Conservation (phyloP, 2,329 filamentous ascomycete species). For the Acarospora socialis region DNA sequence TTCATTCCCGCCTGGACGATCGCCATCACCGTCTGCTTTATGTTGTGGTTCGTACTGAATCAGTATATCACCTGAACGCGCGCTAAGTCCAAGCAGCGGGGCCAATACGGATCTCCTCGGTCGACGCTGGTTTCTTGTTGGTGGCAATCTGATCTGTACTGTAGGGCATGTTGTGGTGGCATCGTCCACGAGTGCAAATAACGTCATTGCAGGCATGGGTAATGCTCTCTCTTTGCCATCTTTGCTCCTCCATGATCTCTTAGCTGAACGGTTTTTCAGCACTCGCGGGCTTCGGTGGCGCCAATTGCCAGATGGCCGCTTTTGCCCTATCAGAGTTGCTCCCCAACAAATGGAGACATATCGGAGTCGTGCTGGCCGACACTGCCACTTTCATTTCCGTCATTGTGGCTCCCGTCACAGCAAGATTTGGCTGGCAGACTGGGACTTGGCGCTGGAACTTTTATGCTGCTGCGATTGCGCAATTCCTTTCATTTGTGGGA, state of each 20-base stretch:
- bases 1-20: conserved; percentile 24
- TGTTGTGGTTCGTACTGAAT: conserved; percentile 21
- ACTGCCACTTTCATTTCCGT: conserved; percentile 31
- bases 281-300: conserved; percentile 33
- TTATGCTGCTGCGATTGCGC: conserved; percentile 29
- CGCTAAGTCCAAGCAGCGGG: conserved; percentile 15
- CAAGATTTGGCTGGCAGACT: conserved; percentile 26
- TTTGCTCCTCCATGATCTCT: no score
- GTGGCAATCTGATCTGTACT: conserved; percentile 28
- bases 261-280: no score
- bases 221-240: no score
- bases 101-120: conserved; percentile 36
- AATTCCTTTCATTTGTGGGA: conserved; percentile 31
- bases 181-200: conserved; percentile 25
- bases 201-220: conserved; percentile 27
- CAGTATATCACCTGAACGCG: background rate
- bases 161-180: conserved; percentile 28
- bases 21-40: conserved; percentile 29
- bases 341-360: conserved; percentile 36
- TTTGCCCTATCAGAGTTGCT: conserved; percentile 35
- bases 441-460: conserved; percentile 33
- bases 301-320: conserved; percentile 31
- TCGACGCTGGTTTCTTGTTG: conserved; percentile 32
- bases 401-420: conserved; percentile 33
- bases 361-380: conserved; percentile 30